These are phyloP conservation scores for Alternaria longipes DNA, from an alignment of 2,329 filamentous ascomycete genomes.

Conservation along the genomic window DNA sequence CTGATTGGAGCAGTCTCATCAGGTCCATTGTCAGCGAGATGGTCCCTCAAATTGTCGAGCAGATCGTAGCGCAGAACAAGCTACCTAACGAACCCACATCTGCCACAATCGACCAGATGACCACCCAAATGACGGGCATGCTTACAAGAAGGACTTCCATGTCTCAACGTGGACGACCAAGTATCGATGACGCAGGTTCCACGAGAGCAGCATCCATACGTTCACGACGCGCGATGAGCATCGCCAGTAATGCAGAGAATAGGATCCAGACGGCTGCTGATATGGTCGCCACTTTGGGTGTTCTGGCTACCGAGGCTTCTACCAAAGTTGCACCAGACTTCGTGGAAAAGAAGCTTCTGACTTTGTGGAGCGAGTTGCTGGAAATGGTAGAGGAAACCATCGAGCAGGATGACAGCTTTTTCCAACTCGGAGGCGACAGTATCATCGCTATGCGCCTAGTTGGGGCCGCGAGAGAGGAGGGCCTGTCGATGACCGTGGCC, in stretches of 20 bases:
- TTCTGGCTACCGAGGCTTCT: constrained; percentile 41
- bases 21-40: constrained; percentile 46
- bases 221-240: constrained; percentile 38
- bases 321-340: constrained; percentile 41
- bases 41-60: constrained; percentile 46
- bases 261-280: constrained; percentile 44
- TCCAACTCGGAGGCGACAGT: constrained; percentile 46
- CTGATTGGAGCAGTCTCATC: constrained; percentile 43
- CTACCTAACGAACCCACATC: constrained; percentile 24
- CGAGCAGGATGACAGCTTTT: constrained; percentile 46
- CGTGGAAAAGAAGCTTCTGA: constrained; percentile 46
- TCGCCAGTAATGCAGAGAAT: constrained; percentile 41
- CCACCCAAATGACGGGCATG: constrained; percentile 43
- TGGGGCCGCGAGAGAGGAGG: constrained; percentile 44
- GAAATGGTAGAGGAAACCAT: constrained; percentile 48
- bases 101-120: constrained; percentile 39
- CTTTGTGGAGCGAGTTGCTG: constrained; percentile 43
- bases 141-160: constrained; percentile 38
- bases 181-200: constrained; percentile 28
- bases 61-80: constrained; percentile 42
- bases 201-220: constrained; percentile 26
- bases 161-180: constrained; percentile 34
- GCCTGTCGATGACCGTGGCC: constrained; percentile 46
- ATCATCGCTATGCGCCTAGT: constrained; percentile 49
- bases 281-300: constrained; percentile 45